Base-by-base conservation (phyloP, 306 rosid genomes). In the Astragalus membranaceus region DNA sequence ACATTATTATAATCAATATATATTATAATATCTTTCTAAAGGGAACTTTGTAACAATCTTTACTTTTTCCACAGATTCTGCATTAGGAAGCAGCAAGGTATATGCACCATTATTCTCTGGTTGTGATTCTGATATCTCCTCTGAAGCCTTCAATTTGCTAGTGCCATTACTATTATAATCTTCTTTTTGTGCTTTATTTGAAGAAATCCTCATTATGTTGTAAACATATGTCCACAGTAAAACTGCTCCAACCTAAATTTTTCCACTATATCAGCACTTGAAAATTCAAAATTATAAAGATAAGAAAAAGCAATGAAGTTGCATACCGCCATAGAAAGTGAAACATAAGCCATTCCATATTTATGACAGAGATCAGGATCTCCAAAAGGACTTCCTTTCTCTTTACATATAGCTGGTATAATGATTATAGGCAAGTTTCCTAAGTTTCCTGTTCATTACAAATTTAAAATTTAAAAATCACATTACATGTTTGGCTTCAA, bases 181-280 rank as follows among this genome's bases (percentile, higher is more conserved):
- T 65, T 78, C 81, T 20, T 15, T 64, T 7, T 15, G 65, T 57
- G 35, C 49, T 72, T 13, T 75, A 43, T 29, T 85, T 49, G 89
- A 41, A 39, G 88, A 88, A 61, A 85, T 61, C 50, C 96, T 67
- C 67, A 93, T 87, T 32, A 93, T 79, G 79, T 90, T 88, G 85
- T 81, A 93, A 36, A 90, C 97, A 55, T 84, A 93, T 10, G 98
- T 85, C 98, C 97, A 93, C 56, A 93, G 17, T 33, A 64, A 78
- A 61, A 90, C 23, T 74, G 92, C 85, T 73, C 96, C 94, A 20
- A 68, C 70, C 98, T 93, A 79, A 76, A 76, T 48, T 58, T 54
- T n/a, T 66, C 77, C 35, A n/a, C n/a, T n/a, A n/a, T n/a, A n/a
- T n/a, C n/a, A n/a, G n/a, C n/a, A n/a, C 23, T 20, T 20, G 1